Evolutionary conservation across 2,329 filamentous ascomycete genomes (phyloP).

Genomic region (Trichoderma guizhouense): DNA sequence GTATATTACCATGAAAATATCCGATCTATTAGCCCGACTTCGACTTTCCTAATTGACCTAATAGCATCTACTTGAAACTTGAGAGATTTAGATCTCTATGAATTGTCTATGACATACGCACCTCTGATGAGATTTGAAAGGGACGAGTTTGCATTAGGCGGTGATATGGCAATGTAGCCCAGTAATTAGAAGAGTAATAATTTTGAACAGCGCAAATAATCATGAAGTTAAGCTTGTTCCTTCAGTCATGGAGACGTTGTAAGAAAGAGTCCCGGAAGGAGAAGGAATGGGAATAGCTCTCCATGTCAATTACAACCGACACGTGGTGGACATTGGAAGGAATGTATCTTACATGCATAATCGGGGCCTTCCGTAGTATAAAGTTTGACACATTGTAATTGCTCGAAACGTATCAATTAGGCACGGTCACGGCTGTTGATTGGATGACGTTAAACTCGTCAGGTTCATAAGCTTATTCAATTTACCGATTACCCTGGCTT

Average conservation of each 20-base stretch:
- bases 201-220: rapidly evolving
- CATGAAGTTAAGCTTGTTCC: neutral
- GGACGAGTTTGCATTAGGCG: rapidly evolving
- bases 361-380: neutral
- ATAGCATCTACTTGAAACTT: neutral
- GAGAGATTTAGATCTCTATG: neutral
- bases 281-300: neutral
- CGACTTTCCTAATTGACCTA: neutral
- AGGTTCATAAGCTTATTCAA: neutral
- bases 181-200: neutral
- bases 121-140: neutral
- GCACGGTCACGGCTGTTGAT: neutral
- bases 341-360: neutral
- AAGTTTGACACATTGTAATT: neutral
- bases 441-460: neutral
- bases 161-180: neutral
- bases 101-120: neutral
- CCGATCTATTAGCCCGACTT: neutral
- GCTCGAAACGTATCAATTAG: neutral
- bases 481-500: neutral
- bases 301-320: neutral
- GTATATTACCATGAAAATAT: neutral
- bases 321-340: neutral
- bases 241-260: neutral
- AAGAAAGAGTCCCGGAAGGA: neutral